Evolutionary conservation across 768 basidiomycete species (phyloP).

Genomic region (Auricularia cornea): DNA sequence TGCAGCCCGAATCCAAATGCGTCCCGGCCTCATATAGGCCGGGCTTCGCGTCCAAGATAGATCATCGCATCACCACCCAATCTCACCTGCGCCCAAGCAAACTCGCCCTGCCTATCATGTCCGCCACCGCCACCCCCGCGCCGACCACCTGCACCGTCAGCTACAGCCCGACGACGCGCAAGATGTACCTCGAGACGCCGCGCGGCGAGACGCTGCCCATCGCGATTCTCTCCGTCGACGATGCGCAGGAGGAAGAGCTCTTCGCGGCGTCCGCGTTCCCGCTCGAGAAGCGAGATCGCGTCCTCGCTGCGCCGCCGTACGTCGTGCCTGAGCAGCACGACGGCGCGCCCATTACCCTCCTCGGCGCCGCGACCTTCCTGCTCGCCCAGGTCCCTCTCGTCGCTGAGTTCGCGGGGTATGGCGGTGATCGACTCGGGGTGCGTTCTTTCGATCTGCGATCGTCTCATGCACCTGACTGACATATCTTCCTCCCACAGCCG

Average conservation of each 20-base stretch:
- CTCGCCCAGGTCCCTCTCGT: neutral
- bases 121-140: too few species aligned
- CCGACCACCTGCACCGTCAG: neutral
- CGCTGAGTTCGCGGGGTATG: neutral
- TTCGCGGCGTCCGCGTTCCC: neutral
- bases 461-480: neutral
- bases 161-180: neutral
- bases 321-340: neutral
- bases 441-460: neutral
- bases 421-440: neutral
- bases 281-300: neutral
- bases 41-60: too few species aligned
- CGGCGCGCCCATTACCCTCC: neutral
- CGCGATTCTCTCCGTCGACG: neutral
- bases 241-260: too few species aligned
- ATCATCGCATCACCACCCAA: too few species aligned
- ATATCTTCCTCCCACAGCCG: neutral
- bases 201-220: neutral
- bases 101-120: too few species aligned
- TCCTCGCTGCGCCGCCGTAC: neutral
- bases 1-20: too few species aligned
- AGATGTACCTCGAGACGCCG: neutral
- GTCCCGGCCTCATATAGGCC: too few species aligned
- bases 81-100: too few species aligned
- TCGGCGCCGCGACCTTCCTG: neutral